These are phyloP conservation scores for Colletotrichum incanum DNA, from an alignment of 2,329 filamentous ascomycete species.

Conservation along the genomic window DNA sequence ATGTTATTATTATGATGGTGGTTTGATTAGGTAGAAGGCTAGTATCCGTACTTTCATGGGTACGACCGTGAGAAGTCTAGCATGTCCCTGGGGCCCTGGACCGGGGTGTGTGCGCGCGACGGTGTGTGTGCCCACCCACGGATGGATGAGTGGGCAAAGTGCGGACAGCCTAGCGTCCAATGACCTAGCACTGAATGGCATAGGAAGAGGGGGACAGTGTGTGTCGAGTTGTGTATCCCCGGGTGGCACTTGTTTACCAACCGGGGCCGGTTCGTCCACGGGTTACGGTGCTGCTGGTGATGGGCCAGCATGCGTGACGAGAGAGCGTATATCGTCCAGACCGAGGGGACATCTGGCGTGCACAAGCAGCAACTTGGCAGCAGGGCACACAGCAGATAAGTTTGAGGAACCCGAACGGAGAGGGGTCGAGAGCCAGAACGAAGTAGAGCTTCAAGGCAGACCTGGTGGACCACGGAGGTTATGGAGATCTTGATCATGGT, in stretches of 20 bases:
- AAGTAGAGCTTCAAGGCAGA: background rate
- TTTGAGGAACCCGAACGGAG: slow-evolving; percentile 25
- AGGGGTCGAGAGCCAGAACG: slow-evolving; percentile 4
- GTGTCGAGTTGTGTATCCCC: slow-evolving; percentile 4
- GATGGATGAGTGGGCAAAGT: slow-evolving; percentile 33
- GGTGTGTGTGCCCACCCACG: slow-evolving; percentile 38
- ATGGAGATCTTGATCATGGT: slow-evolving; percentile 14
- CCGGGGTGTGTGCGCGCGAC: slow-evolving; percentile 39
- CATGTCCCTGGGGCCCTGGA: slow-evolving; percentile 22
- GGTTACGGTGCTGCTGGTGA: slow-evolving; percentile 7
- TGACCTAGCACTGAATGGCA: slow-evolving; percentile 19
- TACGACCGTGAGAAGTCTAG: slow-evolving; percentile 34
- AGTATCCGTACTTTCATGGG: slow-evolving; percentile 41
- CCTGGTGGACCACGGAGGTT: slow-evolving; percentile 4
- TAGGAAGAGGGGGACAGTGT: slow-evolving; percentile 14
- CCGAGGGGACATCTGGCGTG: slow-evolving; percentile 7
- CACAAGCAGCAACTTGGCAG: slow-evolving; percentile 27
- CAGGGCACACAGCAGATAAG: slow-evolving; percentile 19
- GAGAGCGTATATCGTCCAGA: slow-evolving; percentile 18
- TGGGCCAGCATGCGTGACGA: slow-evolving; percentile 20
- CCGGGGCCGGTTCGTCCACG: slow-evolving; percentile 17
- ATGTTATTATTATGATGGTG: slow-evolving; percentile 59
- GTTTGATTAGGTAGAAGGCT: slow-evolving; percentile 40
- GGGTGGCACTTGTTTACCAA: slow-evolving; percentile 40
- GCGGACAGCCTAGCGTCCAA: slow-evolving; percentile 22